Evolutionary conservation across 768 basidiomycete genomes (phyloP), one percentile per base, ranked within the genome.

Genomic region (Xerocomellus intermedius): DNA sequence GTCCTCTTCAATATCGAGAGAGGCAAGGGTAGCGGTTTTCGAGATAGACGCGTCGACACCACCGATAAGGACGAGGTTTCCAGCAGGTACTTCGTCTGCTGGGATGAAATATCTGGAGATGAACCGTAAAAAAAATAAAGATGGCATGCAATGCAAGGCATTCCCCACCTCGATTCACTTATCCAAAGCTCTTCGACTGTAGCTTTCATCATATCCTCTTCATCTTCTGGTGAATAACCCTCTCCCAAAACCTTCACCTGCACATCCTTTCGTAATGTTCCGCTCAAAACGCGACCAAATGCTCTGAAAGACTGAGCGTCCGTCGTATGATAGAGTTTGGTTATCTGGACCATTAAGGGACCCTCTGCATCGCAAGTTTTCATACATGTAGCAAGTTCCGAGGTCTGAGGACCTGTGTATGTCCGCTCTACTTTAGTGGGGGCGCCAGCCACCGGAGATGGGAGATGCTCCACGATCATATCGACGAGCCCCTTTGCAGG

Each of bases 261-360:
- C 79, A 83, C 80, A 13, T 94, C 94, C 62, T 88, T 89, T 63
- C 80, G 78, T 22, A 98, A 73, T 0, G 95, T 97, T 19, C 97
- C 97, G 62, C 92, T 94, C 70, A 98, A 78, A 17, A 99, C 86
- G 57, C 97, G 84, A 36, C 96, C 97, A 66, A 95, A 98, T 8
- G 97, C 93, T 50, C 97, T 80, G 82, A 99, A 99, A 33, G 91
- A 92, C 64, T 92, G 92, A 8, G 97, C 97, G 64, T 99, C 97
- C 6, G 92, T 90, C 3, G 95, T 95, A 61, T 98, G 94, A 73
- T 95, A 98, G 13, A 99, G 78, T 73, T 98, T 99, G 54, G 94
- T 79, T 51, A 98, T 76, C 55, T 98, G 94, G 4, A 98, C 85
- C 80, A 98, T 91, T 13, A 95, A 81, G 28, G 95, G 95, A 4